phyloP scores from a whole-genome alignment of 257 asterid genomes.

The Solanum chilense region DNA sequence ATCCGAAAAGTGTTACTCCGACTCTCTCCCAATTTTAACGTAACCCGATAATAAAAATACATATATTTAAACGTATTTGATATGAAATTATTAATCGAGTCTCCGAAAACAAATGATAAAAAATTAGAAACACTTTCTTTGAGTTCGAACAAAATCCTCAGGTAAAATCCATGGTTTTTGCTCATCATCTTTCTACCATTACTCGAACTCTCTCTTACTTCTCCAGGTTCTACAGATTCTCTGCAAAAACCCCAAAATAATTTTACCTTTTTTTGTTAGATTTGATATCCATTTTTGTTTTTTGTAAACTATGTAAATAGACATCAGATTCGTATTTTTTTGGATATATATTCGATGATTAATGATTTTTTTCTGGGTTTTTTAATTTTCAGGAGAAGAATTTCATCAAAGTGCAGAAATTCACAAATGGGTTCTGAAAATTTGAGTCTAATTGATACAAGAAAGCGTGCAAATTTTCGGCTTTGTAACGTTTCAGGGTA shows the following conservation, averaged over 20 bases:
- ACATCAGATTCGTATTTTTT: neutral
- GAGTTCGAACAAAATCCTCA: neutral
- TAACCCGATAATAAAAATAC: too few relatives aligned
- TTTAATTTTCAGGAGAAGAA: neutral
- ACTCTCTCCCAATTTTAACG: too few relatives aligned
- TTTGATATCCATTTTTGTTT: neutral
- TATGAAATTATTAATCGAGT: too few relatives aligned
- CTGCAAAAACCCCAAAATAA: neutral
- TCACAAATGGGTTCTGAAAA: constrained; percentile 35
- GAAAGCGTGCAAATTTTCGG: constrained; percentile 26
- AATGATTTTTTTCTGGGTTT: neutral
- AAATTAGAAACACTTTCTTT: neutral
- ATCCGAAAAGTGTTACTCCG: too few relatives aligned
- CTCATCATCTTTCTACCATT: constrained; percentile 1
- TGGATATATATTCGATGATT: neutral
- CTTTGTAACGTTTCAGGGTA: constrained; percentile 54
- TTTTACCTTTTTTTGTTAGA: neutral
- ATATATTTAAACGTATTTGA: too few relatives aligned
- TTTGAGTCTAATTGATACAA: constrained; percentile 18
- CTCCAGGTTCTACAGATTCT: constrained; percentile 9
- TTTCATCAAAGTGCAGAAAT: neutral
- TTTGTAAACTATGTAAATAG: neutral
- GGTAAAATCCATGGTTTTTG: neutral
- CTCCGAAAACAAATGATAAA: neutral
- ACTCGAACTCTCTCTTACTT: constrained; percentile 7